Percentiles rank a stretch among this genome's conserved stretches.
These are phyloP conservation scores for Papiliotrema laurentii DNA, from an alignment of 1,284 basidiomycete species.

Conservation along the genomic window DNA sequence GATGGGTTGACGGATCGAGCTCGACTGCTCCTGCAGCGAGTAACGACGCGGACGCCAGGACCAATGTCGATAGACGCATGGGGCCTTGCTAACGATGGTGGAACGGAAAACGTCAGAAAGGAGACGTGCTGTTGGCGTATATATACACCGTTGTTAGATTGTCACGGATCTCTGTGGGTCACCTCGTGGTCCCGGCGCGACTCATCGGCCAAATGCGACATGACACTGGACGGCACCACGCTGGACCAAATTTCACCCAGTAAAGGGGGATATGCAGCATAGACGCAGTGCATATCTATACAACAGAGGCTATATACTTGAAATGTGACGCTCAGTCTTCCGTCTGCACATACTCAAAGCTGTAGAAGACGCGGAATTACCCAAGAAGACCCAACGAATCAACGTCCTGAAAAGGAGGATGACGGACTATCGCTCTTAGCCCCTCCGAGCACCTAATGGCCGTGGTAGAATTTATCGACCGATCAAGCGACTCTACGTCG, in stretches of 20 bases:
- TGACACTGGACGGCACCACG: background rate
- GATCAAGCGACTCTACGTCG: constrained; percentile 30
- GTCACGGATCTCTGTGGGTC: background rate
- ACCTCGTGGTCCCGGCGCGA: background rate
- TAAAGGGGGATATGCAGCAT: background rate
- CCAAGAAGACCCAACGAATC: constrained; percentile 13
- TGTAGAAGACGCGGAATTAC: background rate
- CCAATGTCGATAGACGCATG: background rate
- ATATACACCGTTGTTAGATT: background rate
- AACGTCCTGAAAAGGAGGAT: constrained; percentile 23
- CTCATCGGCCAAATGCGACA: background rate
- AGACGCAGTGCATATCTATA: background rate
- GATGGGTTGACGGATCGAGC: constrained; percentile 12
- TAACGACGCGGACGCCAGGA: background rate
- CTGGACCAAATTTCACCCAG: background rate
- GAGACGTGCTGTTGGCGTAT: background rate
- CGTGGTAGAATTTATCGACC: constrained; percentile 16
- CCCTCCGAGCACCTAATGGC: constrained; percentile 30
- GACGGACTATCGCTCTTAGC: constrained; percentile 23
- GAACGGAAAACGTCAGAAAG: background rate
- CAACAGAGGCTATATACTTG: background rate
- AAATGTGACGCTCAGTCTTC: constrained; percentile 2
- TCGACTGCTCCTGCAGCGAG: background rate
- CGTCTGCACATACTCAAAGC: background rate
- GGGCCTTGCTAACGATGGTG: background rate